Base-by-base conservation (phyloP, 768 basidiomycete genomes). In the Mycena sanguinolenta region DNA sequence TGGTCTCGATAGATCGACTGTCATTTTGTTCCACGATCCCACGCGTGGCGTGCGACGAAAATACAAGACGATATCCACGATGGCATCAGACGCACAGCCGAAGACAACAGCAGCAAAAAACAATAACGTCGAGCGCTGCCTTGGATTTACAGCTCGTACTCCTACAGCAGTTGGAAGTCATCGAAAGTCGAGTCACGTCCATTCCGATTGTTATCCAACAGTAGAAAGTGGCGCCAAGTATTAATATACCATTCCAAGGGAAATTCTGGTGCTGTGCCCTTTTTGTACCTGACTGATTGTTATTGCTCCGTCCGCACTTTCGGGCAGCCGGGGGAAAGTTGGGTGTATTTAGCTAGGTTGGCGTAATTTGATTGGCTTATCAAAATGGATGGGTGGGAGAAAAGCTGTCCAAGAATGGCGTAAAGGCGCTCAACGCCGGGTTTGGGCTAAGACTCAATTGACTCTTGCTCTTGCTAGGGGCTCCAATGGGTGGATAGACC, bases 231-330 rank as follows among this genome's bases (percentile, higher is more conserved):
- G 68, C 55, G 55, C 58, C 50, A 65, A 39, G 44, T 66, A 66
- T 66, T 66, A 67, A 73, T 73, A 73, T 39, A 60, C 60, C n/a
- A 63, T 73, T 73, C 72, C 62, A 44, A 52, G 65, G 55, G 69
- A 67, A 73, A 70, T 30, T 73, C 72, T 67, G 65, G 69, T 70
- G 61, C 49, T 38, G 38, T n/a, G 39, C 58, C 34, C 25, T 32
- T 64, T 63, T 69, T 69, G 68, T 69, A 58, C 64, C 64, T 71
- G 70, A 63, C 65, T 71, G 70, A 71, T 71, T 67, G 65, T 63
- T 66, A 71, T 71, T 63, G 57, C 60, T 44, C 42, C 25, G 28
- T 63, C 61, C 67, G 50, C 63, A 63, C 42, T 30, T 52, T 69
- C 72, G 72, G 72, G 68, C 57, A 70, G 36, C 61, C 68, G 65